A percentile compares a stretch with the other conserved stretches of the same genome.
Conservation (phyloP, 768 basidiomycete genomes). For the Calvatia gigantea region DNA sequence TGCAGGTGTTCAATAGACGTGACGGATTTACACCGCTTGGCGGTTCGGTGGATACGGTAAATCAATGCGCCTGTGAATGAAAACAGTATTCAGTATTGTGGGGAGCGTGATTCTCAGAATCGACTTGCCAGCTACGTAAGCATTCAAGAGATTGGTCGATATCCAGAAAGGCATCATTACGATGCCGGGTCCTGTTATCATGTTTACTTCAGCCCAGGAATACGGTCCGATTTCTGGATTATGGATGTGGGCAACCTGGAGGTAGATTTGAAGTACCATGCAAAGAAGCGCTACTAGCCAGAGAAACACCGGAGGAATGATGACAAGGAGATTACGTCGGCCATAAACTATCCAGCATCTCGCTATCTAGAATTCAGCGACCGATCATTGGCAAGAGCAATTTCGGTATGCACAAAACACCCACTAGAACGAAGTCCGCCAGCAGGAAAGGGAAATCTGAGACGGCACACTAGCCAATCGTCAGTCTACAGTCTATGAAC, state of each 20-base stretch:
- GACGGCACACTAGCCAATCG: neutral
- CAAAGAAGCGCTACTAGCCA: neutral
- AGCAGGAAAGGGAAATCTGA: neutral
- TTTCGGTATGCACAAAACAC: neutral
- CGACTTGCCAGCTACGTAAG: neutral
- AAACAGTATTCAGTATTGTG: too few relatives aligned
- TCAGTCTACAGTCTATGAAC: neutral
- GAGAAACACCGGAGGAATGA: neutral
- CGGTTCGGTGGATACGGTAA: neutral
- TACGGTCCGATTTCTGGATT: neutral
- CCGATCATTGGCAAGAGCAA: neutral
- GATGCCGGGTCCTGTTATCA: neutral
- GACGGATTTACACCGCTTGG: neutral
- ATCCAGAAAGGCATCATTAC: slow-evolving; percentile 1
- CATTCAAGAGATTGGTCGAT: neutral
- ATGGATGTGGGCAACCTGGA: neutral
- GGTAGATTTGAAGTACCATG: neutral
- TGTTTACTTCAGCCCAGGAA: neutral
- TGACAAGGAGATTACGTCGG: neutral
- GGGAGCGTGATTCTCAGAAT: too few relatives aligned
- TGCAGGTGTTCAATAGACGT: neutral
- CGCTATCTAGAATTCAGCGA: neutral
- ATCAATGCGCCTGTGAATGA: neutral
- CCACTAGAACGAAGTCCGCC: neutral
- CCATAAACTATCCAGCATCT: neutral